These are phyloP conservation scores for Salvia splendens DNA, from an alignment of 257 asterid species.

Conservation along the genomic window DNA sequence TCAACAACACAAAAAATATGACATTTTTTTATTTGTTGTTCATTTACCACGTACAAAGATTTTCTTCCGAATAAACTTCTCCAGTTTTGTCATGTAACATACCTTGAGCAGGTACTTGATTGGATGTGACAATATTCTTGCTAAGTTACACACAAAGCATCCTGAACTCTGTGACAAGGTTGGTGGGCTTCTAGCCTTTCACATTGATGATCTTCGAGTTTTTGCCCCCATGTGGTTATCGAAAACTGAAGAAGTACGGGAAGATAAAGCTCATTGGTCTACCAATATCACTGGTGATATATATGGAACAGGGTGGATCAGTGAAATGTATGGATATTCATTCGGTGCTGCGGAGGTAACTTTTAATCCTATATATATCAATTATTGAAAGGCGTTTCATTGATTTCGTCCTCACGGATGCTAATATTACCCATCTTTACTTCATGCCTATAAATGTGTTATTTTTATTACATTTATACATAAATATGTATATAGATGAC, in stretches of 20 bases:
- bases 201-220: conserved; percentile 91
- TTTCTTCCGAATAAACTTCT: too few relatives aligned
- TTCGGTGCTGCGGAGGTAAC: conserved; percentile 96
- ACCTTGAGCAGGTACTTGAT: conserved; percentile 71
- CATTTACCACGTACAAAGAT: too few relatives aligned
- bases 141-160: conserved; percentile 85
- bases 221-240: conserved; percentile 94
- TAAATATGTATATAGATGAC: conserved; percentile 19
- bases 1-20: too few relatives aligned
- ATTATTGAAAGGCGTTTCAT: too few relatives aligned
- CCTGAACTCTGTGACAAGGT: conserved; percentile 94
- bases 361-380: background rate
- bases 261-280: conserved; percentile 85
- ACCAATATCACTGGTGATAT: conserved; percentile 94
- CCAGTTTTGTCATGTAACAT: background rate
- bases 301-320: conserved; percentile 89
- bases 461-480: background rate
- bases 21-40: too few relatives aligned
- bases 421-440: too few relatives aligned
- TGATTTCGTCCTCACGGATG: too few relatives aligned
- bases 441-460: too few relatives aligned
- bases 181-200: conserved; percentile 96
- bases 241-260: conserved; percentile 85
- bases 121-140: conserved; percentile 85
- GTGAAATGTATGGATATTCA: conserved; percentile 99